Base-by-base conservation (phyloP, 805 yeast genomes). In the Monosporozyma aerobia region DNA sequence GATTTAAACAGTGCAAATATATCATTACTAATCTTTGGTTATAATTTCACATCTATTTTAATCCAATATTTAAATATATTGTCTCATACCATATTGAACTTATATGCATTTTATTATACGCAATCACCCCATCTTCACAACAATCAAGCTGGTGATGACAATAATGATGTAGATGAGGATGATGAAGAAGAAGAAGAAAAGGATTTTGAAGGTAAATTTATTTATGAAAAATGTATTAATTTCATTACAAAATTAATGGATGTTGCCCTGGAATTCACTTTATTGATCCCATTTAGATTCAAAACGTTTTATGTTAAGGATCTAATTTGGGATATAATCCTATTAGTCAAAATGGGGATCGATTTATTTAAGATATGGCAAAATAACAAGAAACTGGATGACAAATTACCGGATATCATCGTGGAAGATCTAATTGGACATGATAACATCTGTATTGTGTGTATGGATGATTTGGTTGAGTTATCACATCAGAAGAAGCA, bases 391-490 rank as follows among this genome's bases (percentile, higher is more conserved):
- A 79, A 82, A 59, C 71, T 94, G 61, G 89, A 86, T 56, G 72
- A 75, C 29, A 80, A 77, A 56, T 73, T 94, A 50, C 70, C 72
- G 7, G 77, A 80, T 54, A 95, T 96, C 2, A 72, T 83, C 0
- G 73, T 67, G 11, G 78, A 71, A 30, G 94, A 89, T 50, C 70
- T 89, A 52, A 75, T 62, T 23, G 90, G 87, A 46, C 82, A 79
- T 56, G 85, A 83, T 54, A 70, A 73, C 64, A 64, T 87, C 27
- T 86, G 99, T 69, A 89, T 89, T 56, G 85, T 92, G 43, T 92
- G 99, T 70, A 81, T 96, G 60, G 98, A 94, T 59, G 96, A 88
- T 56, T 85, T 92, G 92, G 67, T 74, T 5, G 63, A 81, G 4
- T 43, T 51, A 7, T 40, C 50, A 27, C 45, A 49, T 8, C 43